A percentile compares a stretch with the other conserved stretches of the same genome.
Conservation (phyloP, 257 asterid genomes). For the Nicotiana otophora region DNA sequence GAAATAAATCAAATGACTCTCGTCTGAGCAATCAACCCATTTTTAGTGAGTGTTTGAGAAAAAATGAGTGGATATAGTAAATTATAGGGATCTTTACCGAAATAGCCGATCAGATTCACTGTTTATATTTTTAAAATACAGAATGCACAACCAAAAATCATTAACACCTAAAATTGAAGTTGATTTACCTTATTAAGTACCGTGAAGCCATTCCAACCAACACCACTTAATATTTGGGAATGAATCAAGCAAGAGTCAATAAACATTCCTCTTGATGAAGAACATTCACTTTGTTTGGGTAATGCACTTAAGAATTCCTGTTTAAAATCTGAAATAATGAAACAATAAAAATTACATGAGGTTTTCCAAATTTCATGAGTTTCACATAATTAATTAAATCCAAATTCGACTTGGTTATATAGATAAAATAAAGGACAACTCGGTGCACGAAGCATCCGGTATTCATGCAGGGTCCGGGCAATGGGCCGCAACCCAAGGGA, state of each 20-base stretch:
- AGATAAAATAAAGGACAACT: no score
- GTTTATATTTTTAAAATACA: not conserved
- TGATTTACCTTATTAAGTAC: not conserved
- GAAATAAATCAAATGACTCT: no score
- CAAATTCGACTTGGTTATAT: not conserved
- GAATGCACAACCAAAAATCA: not conserved
- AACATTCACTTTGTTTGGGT: not conserved
- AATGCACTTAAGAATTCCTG: constrained; percentile 1
- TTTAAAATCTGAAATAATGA: constrained; percentile 1
- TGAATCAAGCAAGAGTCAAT: constrained; percentile 1
- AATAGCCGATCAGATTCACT: no score
- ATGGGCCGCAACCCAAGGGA: no score
- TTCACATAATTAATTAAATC: not conserved
- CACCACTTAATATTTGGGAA: not conserved
- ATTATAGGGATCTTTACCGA: no score
- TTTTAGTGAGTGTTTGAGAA: no score
- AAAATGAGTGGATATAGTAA: no score
- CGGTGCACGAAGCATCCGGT: no score
- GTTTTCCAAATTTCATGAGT: not conserved
- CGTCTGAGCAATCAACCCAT: no score
- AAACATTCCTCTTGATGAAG: constrained; percentile 11
- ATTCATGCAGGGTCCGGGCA: no score
- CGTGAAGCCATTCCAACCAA: not conserved
- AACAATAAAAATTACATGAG: not conserved
- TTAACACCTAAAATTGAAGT: not conserved